Percentiles rank a stretch among this genome's conserved stretches.
phyloP scores from a whole-genome alignment of 225 moss, liverwort and hornwort genomes.

The Anthoceros angustus region DNA sequence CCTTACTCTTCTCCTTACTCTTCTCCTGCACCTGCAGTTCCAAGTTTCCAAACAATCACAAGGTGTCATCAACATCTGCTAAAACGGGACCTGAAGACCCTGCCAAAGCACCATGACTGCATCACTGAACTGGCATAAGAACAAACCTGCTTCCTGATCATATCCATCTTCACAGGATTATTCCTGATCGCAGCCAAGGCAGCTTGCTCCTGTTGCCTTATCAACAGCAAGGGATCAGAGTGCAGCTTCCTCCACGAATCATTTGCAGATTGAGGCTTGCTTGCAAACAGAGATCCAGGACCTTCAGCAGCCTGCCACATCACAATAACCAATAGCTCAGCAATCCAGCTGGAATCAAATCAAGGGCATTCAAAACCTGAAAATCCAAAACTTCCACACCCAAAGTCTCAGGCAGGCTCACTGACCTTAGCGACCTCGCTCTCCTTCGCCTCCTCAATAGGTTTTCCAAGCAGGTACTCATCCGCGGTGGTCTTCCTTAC shows the following conservation, averaged over 20 bases:
- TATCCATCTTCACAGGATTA: conserved; percentile 92
- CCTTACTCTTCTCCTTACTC: conserved; percentile 29
- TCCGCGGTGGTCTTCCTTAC: conserved; percentile 52
- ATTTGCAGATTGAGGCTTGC: conserved; percentile 63
- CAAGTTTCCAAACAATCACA: conserved; percentile 30
- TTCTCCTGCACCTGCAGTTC: conserved; percentile 44
- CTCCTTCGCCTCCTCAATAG: conserved; percentile 42
- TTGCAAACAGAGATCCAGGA: conserved; percentile 74
- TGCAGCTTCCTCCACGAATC: conserved; percentile 98
- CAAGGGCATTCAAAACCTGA: too few relatives aligned
- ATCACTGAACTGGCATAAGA: background rate
- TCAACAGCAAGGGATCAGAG: conserved; percentile 73
- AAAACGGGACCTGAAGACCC: conserved; percentile 8
- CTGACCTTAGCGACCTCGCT: conserved; percentile 30
- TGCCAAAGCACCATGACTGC: too few relatives aligned
- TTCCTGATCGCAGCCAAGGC: conserved; percentile 70
- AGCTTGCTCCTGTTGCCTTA: conserved; percentile 86
- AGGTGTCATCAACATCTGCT: conserved; percentile 5
- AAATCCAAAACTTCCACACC: too few relatives aligned
- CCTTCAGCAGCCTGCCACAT: conserved; percentile 30
- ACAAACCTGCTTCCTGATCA: conserved; percentile 38
- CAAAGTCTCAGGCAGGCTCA: background rate
- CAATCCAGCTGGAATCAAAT: too few relatives aligned
- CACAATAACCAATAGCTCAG: too few relatives aligned
- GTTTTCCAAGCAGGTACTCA: conserved; percentile 46